Percentiles rank a stretch among this genome's conserved stretches.
phyloP scores from a whole-genome alignment of 306 rosid genomes.

The Oemleria cerasiformis region DNA sequence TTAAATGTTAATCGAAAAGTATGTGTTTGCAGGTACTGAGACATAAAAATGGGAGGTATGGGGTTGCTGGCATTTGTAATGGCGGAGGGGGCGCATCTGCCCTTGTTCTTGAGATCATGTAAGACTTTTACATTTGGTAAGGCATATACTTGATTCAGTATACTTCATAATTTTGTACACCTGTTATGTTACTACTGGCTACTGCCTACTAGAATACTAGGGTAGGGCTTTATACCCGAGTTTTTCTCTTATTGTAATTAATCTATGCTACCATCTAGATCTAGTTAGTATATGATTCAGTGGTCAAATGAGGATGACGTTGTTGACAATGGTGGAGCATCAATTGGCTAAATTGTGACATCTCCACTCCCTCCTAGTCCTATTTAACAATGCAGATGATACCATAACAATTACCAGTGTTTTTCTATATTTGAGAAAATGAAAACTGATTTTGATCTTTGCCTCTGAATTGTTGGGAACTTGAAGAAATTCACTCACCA shows the following conservation, averaged over 20 bases:
- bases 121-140: conserved; percentile 34
- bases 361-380: too few species aligned
- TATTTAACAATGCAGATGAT: too few species aligned
- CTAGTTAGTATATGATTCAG: too few species aligned
- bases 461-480: not conserved
- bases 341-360: too few species aligned
- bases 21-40: conserved; percentile 65
- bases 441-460: not conserved
- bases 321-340: too few species aligned
- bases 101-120: conserved; percentile 76
- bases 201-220: too few species aligned
- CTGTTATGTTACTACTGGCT: not conserved
- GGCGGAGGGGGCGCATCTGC: conserved; percentile 99
- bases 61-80: conserved; percentile 79
- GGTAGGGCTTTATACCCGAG: too few species aligned
- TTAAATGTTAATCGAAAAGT: conserved; percentile 4
- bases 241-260: too few species aligned
- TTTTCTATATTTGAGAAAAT: too few species aligned
- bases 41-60: conserved; percentile 74
- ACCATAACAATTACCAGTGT: too few species aligned
- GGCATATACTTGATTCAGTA: not conserved
- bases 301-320: too few species aligned
- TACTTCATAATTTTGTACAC: not conserved
- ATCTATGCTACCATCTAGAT: too few species aligned
- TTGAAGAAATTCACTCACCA: not conserved